Evolutionary conservation across 2,329 filamentous ascomycete species (phyloP).

Genomic region (Fusarium pseudonygamai): DNA sequence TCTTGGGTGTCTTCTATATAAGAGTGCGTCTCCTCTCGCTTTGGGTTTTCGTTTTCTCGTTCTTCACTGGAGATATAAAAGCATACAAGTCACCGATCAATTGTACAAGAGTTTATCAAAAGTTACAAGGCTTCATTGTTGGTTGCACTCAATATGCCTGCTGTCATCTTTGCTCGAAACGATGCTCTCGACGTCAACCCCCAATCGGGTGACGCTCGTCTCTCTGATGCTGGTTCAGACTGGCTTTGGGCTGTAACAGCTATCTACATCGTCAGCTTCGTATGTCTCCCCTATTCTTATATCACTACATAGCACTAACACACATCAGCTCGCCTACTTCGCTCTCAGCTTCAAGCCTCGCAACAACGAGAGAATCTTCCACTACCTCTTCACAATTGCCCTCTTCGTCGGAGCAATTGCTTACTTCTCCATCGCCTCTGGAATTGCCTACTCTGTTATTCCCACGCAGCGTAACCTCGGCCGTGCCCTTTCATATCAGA

Average conservation of each 20-base stretch:
- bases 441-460: conserved; percentile 58
- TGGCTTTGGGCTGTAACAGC: conserved; percentile 66
- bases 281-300: conserved; percentile 41
- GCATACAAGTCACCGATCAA: background rate
- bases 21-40: background rate
- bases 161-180: conserved; percentile 51
- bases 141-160: conserved; percentile 43
- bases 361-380: conserved; percentile 63
- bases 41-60: background rate
- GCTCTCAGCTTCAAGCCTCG: conserved; percentile 54
- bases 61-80: background rate
- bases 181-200: conserved; percentile 60
- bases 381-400: conserved; percentile 63
- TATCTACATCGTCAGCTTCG: conserved; percentile 58
- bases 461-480: conserved; percentile 40
- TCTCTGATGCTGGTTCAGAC: conserved; percentile 59
- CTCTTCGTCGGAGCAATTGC: conserved; percentile 59
- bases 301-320: conserved; percentile 20
- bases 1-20: conserved; percentile 8
- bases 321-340: conserved; percentile 51
- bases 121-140: background rate
- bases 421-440: conserved; percentile 63
- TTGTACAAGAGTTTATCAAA: background rate
- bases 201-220: conserved; percentile 50
- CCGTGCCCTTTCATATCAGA: conserved; percentile 52